A percentile compares a stretch with the other conserved stretches of the same genome.
Conservation (phyloP, 192 early-diverging fungal species). For the Obelidium mucronatum region DNA sequence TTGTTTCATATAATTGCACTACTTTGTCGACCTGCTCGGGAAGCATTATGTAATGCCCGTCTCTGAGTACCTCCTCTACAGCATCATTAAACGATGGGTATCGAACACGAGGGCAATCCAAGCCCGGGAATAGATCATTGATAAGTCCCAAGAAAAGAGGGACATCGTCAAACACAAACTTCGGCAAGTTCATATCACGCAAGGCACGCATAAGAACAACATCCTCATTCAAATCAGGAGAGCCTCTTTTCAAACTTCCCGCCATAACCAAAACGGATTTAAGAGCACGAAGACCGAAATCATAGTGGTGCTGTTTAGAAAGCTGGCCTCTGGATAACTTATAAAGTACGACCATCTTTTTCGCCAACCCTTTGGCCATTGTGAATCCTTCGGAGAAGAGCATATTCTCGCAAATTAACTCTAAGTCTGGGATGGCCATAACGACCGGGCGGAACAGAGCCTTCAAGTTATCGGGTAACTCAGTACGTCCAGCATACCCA, state of each 20-base stretch:
- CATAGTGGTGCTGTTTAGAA: constrained; percentile 69
- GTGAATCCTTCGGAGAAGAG: constrained; percentile 79
- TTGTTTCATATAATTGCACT: constrained; percentile 68
- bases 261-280: constrained; percentile 72
- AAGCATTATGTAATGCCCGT: constrained; percentile 61
- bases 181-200: constrained; percentile 70
- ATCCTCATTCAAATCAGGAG: constrained; percentile 66
- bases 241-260: constrained; percentile 65
- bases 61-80: constrained; percentile 62
- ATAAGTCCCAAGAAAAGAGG: constrained; percentile 67
- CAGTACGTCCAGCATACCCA: constrained; percentile 67
- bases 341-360: constrained; percentile 73
- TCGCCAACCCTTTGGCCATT: constrained; percentile 73
- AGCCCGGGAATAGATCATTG: constrained; percentile 64
- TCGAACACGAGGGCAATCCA: constrained; percentile 68
- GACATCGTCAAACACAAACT: constrained; percentile 72
- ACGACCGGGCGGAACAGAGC: constrained; percentile 70
- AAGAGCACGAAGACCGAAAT: constrained; percentile 65
- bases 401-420: constrained; percentile 72
- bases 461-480: constrained; percentile 69
- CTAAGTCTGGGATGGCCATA: constrained; percentile 68
- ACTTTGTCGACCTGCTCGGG: constrained; percentile 71
- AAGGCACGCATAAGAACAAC: constrained; percentile 68
- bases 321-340: constrained; percentile 67
- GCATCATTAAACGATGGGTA: constrained; percentile 73